Evolutionary conservation across 768 basidiomycete species (phyloP), one percentile per base, ranked within the genome.

Genomic region (Sarcomyxa edulis): DNA sequence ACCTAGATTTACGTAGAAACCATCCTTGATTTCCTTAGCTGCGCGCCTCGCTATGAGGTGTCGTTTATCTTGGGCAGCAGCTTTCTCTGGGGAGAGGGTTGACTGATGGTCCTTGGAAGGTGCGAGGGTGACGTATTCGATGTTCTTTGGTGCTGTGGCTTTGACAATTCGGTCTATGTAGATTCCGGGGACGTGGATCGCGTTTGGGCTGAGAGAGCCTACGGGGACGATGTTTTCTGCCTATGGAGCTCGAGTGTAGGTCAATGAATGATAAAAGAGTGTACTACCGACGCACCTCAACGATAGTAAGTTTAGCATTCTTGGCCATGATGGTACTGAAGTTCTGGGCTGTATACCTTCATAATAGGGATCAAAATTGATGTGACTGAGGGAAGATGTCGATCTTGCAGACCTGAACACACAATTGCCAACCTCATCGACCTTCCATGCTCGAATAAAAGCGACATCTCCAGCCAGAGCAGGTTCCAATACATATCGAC

Each of bases 371-470:
- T n/a, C n/a, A 38, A 26, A 36, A 32, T 26, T 10, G 22, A 36
- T 31, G 16, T 18, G 7, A 26, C 6, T n/a, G n/a, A 19, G 14
- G 12, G 6, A 31, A 24, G 12, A 29, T 3, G 25, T 14, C 15
- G 23, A 28, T 9, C 25, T 16, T 19, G 52, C 68, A 40, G 50
- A 88, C 84, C 90, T 74, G 71, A 96, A 96, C 28, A 93, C 78
- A 49, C 83, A 85, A 59, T 96, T 96, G 2, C 92, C 92, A 29
- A 80, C 74, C 56, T 90, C 89, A 48, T 96, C 92, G 10, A 78
- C 93, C 59, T 92, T 94, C 90, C 90, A 94, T 3, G 89, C 93
- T 31, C 80, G 70, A 32, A 96, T 66, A 56, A 96, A 81, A 7
- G 93, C 91, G 47, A 90, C 78, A 58, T 90, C 87, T 10, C 83